These are phyloP conservation scores for Incumbomyces lentus DNA, from an alignment of 2,329 filamentous ascomycete species.

Conservation along the genomic window DNA sequence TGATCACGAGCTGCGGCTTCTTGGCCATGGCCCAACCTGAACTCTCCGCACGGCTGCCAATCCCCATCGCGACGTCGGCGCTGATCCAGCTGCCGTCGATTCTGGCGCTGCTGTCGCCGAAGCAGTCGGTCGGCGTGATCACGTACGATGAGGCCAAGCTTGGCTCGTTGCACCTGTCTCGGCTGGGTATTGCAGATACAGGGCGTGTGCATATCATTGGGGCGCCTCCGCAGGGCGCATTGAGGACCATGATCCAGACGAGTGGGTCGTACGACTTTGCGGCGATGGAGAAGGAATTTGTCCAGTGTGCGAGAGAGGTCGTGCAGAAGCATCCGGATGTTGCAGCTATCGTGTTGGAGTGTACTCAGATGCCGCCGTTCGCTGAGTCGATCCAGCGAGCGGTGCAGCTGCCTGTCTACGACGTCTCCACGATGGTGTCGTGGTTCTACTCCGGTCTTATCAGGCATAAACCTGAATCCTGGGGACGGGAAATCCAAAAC, in stretches of 20 bases:
- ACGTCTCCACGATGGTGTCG: conserved; percentile 27
- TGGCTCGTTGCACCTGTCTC: no score
- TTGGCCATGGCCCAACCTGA: conserved; percentile 28
- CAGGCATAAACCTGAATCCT: conserved; percentile 5
- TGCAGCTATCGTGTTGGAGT: conserved; percentile 26
- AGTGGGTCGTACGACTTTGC: conserved; percentile 14
- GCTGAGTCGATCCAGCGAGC: conserved; percentile 25
- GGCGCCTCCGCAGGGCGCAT: no score
- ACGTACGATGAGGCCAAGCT: conserved; percentile 23
- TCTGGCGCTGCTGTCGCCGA: conserved; percentile 20
- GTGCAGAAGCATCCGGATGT: conserved; percentile 13
- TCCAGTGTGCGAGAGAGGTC: conserved; percentile 3
- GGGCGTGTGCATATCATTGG: no score
- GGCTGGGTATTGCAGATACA: no score
- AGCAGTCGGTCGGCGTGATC: conserved; percentile 24
- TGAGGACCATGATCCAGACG: conserved; percentile 11
- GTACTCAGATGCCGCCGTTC: conserved; percentile 31
- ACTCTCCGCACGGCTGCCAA: conserved; percentile 25
- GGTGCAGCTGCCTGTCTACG: conserved; percentile 26
- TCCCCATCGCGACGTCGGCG: conserved; percentile 30
- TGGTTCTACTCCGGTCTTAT: conserved; percentile 30
- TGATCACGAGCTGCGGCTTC: conserved; percentile 34
- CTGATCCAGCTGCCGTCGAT: conserved; percentile 28
- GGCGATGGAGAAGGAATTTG: conserved; percentile 6
- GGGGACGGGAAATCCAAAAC: no score